Base-by-base conservation (phyloP, 148 eudicot species). In the Agrostemma githago region DNA sequence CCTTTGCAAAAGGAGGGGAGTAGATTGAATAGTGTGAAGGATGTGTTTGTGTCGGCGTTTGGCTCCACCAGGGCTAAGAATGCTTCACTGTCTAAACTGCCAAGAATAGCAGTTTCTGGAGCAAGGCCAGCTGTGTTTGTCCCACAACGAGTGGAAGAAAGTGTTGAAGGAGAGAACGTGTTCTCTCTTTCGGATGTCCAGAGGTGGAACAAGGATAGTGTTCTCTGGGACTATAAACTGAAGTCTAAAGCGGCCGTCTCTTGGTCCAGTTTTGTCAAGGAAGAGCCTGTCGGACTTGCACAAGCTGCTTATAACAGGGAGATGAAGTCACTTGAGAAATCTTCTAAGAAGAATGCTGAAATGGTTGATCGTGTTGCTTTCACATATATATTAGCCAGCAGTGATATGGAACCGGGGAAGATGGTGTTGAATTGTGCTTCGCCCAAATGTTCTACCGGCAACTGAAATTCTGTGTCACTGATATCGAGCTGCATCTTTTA, bases 41-140 rank as follows among this genome's bases (percentile, higher is more conserved):
- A 80, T 62, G 83, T 80, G 38, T 80, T 83, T 76, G 73, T 80
- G 34, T 83, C 86, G 54, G 83, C 86, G 11, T 80, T 83, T 58
- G 72, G 61, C 37, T 77, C 81, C 53, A 54, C 57, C 12, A 54
- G 54, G 16, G 54, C 77, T n/a, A 71, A 76, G 81, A 77, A 53
- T 37, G 58, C 42, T 17, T 60, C 83, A 8, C 34, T 72, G n/a
- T 6, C 59, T 63, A 70, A 66, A 38, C 39, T 87, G 41, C 89
- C 89, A 11, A 83, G 89, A 61, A 73, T 85, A 57, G 88, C 88
- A 5, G 84, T 87, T 59, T 84, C 86, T 60, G 89, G 89, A 68
- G 83, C 89, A 3, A 83, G 69, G 78, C 86, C 89, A 7, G 77
- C 81, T 62, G 77, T 84, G 21, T 87, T 74, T 71, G 81, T 79